Percentiles rank a stretch among this genome's conserved stretches.
Evolutionary conservation across 805 yeast species (phyloP).

Genomic region (Candida sphagnicola): DNA sequence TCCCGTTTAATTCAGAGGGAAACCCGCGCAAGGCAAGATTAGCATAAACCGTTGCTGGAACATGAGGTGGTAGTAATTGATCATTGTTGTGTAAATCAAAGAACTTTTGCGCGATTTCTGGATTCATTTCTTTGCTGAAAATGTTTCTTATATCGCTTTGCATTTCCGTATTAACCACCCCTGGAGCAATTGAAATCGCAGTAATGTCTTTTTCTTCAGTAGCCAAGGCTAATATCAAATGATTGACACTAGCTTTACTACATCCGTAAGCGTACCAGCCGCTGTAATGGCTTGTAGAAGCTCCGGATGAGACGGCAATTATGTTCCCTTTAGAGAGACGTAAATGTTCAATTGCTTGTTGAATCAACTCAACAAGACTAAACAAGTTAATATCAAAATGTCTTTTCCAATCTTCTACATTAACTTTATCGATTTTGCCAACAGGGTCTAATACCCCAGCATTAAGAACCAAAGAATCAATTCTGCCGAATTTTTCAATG

Average conservation of each 20-base stretch:
- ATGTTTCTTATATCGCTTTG: constrained; percentile 72
- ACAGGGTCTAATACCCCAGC: constrained; percentile 88
- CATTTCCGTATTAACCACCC: constrained; percentile 91
- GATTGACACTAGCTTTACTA: constrained; percentile 88
- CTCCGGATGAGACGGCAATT: constrained; percentile 88
- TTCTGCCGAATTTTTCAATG: constrained; percentile 45
- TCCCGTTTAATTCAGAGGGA: constrained; percentile 56
- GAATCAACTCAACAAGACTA: constrained; percentile 61
- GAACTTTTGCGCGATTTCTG: constrained; percentile 58
- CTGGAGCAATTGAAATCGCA: constrained; percentile 82
- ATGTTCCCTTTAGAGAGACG: constrained; percentile 54
- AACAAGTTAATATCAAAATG: constrained; percentile 77
- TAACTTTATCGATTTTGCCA: constrained; percentile 45
- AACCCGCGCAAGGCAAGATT: constrained; percentile 63
- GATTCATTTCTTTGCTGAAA: constrained; percentile 57
- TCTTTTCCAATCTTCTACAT: constrained; percentile 54
- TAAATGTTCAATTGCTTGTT: constrained; percentile 54
- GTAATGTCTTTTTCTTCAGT: constrained; percentile 59
- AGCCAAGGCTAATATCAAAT: constrained; percentile 62
- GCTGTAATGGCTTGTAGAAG: constrained; percentile 54
- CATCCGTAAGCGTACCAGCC: constrained; percentile 94
- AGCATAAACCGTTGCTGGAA: constrained; percentile 70
- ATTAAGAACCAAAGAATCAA: constrained; percentile 68
- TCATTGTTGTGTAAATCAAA: constrained; percentile 54
- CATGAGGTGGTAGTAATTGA: constrained; percentile 60